Evolutionary conservation across 208 protist genomes (phyloP).

Genomic region (Blechomonas ayalai): DNA sequence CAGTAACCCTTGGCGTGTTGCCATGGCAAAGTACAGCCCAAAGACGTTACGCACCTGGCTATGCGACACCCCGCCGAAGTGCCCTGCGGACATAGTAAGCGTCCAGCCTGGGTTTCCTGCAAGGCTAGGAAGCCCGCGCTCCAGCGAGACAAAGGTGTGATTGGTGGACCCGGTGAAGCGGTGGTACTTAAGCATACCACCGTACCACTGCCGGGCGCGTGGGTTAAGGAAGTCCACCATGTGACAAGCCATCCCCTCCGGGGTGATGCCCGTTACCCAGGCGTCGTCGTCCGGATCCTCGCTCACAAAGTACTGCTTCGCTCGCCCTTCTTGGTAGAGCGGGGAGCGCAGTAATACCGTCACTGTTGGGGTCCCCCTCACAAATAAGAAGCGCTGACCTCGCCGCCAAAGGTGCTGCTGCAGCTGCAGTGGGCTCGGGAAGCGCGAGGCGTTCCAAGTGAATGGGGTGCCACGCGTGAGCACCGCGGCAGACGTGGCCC

Average conservation of each 20-base stretch:
- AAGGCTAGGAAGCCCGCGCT: constrained; percentile 95
- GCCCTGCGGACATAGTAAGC: constrained; percentile 89
- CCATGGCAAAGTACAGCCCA: constrained; percentile 70
- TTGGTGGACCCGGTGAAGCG: constrained; percentile 87
- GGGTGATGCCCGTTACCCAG: constrained; percentile 18
- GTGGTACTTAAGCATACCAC: constrained; percentile 72
- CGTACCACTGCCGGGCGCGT: constrained; percentile 85
- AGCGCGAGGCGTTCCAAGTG: constrained; percentile 47
- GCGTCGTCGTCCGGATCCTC: constrained; percentile 16
- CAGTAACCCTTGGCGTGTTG: constrained; percentile 67
- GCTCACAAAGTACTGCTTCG: constrained; percentile 80
- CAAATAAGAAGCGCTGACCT: constrained; percentile 89
- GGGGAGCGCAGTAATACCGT: constrained; percentile 66
- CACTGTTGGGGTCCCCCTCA: constrained; percentile 96
- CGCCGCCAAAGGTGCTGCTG: constrained; percentile 56
- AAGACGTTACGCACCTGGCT: constrained; percentile 97
- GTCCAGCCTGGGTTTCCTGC: constrained; percentile 79
- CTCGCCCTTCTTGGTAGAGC: constrained; percentile 57
- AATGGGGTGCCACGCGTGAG: constrained; percentile 22
- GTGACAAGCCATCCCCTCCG: constrained; percentile 47
- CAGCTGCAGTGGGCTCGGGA: constrained; percentile 89
- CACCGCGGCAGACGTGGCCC: constrained; percentile 9
- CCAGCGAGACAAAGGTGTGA: constrained; percentile 93
- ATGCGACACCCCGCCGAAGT: constrained; percentile 69
- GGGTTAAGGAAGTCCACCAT: constrained; percentile 91